Percentiles rank a stretch among this genome's conserved stretches.
Conservation (phyloP, 2,329 filamentous ascomycete genomes). For the Fusarium sp. region DNA sequence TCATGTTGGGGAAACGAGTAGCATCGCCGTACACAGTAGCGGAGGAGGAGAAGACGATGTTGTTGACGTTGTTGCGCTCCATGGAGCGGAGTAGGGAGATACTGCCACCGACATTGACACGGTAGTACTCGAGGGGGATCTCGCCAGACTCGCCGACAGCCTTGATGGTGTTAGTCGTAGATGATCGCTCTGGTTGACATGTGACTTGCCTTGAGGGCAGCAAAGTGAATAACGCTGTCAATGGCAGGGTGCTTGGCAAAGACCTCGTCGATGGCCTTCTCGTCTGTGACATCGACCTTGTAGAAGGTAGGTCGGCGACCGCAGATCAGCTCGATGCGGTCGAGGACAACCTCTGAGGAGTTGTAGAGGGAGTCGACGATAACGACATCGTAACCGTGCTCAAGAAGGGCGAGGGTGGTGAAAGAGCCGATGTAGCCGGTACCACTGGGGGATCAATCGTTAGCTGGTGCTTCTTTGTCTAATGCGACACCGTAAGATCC, state of each 20-base stretch:
- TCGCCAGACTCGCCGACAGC: conserved; percentile 95
- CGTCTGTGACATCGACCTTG: conserved; percentile 88
- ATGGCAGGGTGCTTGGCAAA: conserved; percentile 91
- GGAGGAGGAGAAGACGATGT: conserved; percentile 98
- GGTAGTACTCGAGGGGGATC: conserved; percentile 96
- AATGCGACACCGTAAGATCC: conserved; percentile 14
- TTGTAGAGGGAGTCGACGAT: conserved; percentile 98
- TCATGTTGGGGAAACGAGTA: conserved; percentile 96
- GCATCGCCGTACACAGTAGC: conserved; percentile 99
- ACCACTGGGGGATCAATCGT: conserved; percentile 67
- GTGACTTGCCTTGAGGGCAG: conserved; percentile 83
- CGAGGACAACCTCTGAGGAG: conserved; percentile 88
- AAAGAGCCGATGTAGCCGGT: conserved; percentile 99
- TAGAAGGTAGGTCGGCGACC: conserved; percentile 89
- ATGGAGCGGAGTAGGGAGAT: conserved; percentile 87
- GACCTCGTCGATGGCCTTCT: conserved; percentile 82
- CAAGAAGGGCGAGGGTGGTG: conserved; percentile 88
- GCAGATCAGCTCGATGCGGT: conserved; percentile 93
- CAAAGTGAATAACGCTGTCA: conserved; percentile 98
- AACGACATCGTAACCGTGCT: conserved; percentile 95
- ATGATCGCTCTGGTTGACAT: neutral
- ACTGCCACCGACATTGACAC: conserved; percentile 94
- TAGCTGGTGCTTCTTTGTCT: conserved; percentile 29
- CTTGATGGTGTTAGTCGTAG: conserved; percentile 55
- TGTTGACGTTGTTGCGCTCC: conserved; percentile 88